Base-by-base conservation (phyloP, 345 rosid genomes). In the Sisymbrium altissimum region DNA sequence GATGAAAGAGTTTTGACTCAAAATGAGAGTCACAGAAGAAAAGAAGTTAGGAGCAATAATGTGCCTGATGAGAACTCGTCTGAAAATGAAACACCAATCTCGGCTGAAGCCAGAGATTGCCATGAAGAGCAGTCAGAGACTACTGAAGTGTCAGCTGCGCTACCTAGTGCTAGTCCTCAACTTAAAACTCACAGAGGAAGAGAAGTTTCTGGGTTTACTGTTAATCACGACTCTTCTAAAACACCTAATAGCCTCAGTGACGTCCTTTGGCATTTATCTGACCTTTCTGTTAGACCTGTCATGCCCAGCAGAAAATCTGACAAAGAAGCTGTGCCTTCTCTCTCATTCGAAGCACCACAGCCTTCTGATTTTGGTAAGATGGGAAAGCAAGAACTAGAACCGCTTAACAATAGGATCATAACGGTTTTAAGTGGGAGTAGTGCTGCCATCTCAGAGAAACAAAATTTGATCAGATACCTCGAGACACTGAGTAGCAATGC, bases 251-350 rank as follows among this genome's bases (percentile, higher is more conserved):
- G 80, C 74, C 81, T 90, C 46, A 86, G 84, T 33, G 80, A 92
- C 70, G 84, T 89, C 75, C 68, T 92, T 66, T 92, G 99, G 99
- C 99, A 95, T 83, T 82, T 88, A 66, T 89, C 98, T 58, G 99
- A 95, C 81, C 96, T 92, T 68, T 85, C 98, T 15, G 96, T 95
- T 61, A 87, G 99, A 76, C 99, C 99, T 4, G 99, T 95, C 65
- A 88, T 95, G 97, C 99, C 99, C 46, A 87, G 89, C 80, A 88
- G 87, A 77, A 95, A 92, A 86, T 86, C 91, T 70, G 94, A 90
- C 71, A 95, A 87, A 86, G 92, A 84, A 58, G 74, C 60, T 56
- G 71, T 82, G 68, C 96, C 91, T 62, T 85, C 96, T 41, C 91
- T 92, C 64, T 87, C 96, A 35, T 92, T 95, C 60, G 96, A 90